Evolutionary conservation across 164 flowering plant species (phyloP), one percentile per base, ranked within the genome.

Genomic region (Nymphaea thermarum): DNA sequence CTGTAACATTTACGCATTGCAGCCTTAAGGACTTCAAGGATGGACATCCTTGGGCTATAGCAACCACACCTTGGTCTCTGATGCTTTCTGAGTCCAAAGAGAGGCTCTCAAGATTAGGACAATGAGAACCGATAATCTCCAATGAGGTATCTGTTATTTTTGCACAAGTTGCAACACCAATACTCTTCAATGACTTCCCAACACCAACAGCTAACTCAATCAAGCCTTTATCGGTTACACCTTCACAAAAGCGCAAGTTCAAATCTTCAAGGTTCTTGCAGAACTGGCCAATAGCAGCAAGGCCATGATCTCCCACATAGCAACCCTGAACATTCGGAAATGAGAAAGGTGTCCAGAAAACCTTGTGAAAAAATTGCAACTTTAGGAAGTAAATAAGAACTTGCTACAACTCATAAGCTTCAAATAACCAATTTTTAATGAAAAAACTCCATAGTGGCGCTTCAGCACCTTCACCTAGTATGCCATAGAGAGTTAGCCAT

Each of bases 211-310:
- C 86, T 68, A 93, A 68, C 63, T 85, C 80, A 74, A 78, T 77
- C 80, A 93, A 65, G 61, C 97, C 97, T 2, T 62, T 64, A 66
- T 93, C 97, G 43, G 88, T 85, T 80, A 93, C 76, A 25, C 91
- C 93, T 80, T 93, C 97, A 80, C 98, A 91, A 73, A 86, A 91
- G 5, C 90, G 87, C 82, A 93, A 79, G 74, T 89, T 91, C 75
- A 93, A 74, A 60, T 86, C 90, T 79, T 89, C 87, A 71, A 93
- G 90, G 61, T 83, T 84, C 74, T 84, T 83, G 68, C 97, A 93
- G 75, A 73, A 82, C 78, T 89, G 76, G 51, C 94, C 96, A 71
- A 91, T 80, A 70, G 90, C 86, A 63, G 80, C 85, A 70, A 93
- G 73, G 67, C 96, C 97, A 70, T 79, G 75, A 82, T 91, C 93